Evolutionary conservation across 1,139 yeast genomes (phyloP).

Genomic region (Blastobotrys serpentis): DNA sequence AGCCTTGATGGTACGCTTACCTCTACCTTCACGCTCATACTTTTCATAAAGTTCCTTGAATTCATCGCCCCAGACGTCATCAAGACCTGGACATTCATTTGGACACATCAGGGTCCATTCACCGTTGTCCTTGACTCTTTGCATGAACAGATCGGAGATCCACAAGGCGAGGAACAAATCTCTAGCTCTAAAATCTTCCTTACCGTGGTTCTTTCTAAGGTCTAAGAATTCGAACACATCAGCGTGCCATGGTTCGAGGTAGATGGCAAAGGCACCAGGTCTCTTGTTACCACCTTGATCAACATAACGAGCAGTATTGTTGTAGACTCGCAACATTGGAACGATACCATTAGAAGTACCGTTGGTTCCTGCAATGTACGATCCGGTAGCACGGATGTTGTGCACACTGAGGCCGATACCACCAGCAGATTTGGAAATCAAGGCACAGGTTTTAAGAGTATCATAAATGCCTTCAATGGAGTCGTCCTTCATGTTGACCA

Average conservation of each 20-base stretch:
- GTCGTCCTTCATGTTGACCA: slow-evolving; percentile 85
- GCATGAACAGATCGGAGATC: slow-evolving; percentile 89
- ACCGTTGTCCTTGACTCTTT: slow-evolving; percentile 73
- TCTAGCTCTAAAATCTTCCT: slow-evolving; percentile 86
- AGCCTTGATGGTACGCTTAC: slow-evolving; percentile 71
- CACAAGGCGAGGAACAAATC: slow-evolving; percentile 89
- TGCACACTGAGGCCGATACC: slow-evolving; percentile 86
- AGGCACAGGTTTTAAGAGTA: slow-evolving; percentile 80
- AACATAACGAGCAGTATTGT: slow-evolving; percentile 88
- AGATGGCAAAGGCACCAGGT: slow-evolving; percentile 90
- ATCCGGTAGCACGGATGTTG: slow-evolving; percentile 81
- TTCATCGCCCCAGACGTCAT: slow-evolving; percentile 79
- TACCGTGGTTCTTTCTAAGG: slow-evolving; percentile 85
- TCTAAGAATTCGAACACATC: slow-evolving; percentile 82
- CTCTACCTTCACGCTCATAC: slow-evolving; percentile 72
- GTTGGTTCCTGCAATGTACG: slow-evolving; percentile 84
- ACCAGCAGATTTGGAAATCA: slow-evolving; percentile 87
- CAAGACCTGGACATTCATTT: slow-evolving; percentile 80
- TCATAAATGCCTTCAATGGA: slow-evolving; percentile 89
- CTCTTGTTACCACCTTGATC: slow-evolving; percentile 95
- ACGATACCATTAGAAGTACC: slow-evolving; percentile 87
- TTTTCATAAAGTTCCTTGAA: slow-evolving; percentile 67
- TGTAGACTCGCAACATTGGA: slow-evolving; percentile 87
- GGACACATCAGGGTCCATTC: slow-evolving; percentile 89
- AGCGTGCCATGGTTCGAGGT: slow-evolving; percentile 90